Conservation (phyloP, 495 filamentous ascomycete species). For the Extremus antarcticus region DNA sequence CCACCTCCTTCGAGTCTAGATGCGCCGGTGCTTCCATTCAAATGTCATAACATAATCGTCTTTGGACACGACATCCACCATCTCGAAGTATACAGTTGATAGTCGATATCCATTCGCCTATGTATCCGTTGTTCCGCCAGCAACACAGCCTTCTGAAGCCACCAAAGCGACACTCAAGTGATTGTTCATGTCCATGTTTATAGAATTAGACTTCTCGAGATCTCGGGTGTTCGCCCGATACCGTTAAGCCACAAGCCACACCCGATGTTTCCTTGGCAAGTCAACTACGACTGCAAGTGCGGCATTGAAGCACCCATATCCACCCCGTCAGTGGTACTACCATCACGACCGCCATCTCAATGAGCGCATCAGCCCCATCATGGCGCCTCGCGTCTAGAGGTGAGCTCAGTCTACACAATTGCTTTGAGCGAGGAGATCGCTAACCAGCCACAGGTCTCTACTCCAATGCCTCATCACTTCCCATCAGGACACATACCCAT, state of each 20-base stretch:
- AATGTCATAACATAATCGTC: too few relatives aligned
- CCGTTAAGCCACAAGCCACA: too few relatives aligned
- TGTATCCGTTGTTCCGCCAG: too few relatives aligned
- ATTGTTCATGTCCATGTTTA: background rate
- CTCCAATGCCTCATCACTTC: conserved; percentile 10
- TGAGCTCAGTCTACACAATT: background rate
- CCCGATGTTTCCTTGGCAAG: too few relatives aligned
- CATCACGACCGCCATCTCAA: background rate
- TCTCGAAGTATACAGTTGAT: too few relatives aligned
- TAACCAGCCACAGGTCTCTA: conserved; percentile 4
- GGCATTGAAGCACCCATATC: too few relatives aligned
- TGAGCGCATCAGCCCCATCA: conserved; percentile 9
- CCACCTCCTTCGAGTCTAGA: background rate
- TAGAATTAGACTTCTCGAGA: background rate
- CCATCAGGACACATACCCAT: conserved; percentile 5
- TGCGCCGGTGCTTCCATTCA: too few relatives aligned
- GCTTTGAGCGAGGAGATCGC: background rate
- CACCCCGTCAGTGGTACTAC: background rate
- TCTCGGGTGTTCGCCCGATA: background rate
- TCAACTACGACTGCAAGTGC: too few relatives aligned
- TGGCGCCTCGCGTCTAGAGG: conserved; percentile 6
- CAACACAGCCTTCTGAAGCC: too few relatives aligned
- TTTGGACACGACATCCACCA: too few relatives aligned
- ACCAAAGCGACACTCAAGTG: too few relatives aligned
- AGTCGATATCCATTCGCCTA: too few relatives aligned